These are phyloP conservation scores for Penicillium sp. DNA, from an alignment of 2,329 filamentous ascomycete species.

Conservation along the genomic window DNA sequence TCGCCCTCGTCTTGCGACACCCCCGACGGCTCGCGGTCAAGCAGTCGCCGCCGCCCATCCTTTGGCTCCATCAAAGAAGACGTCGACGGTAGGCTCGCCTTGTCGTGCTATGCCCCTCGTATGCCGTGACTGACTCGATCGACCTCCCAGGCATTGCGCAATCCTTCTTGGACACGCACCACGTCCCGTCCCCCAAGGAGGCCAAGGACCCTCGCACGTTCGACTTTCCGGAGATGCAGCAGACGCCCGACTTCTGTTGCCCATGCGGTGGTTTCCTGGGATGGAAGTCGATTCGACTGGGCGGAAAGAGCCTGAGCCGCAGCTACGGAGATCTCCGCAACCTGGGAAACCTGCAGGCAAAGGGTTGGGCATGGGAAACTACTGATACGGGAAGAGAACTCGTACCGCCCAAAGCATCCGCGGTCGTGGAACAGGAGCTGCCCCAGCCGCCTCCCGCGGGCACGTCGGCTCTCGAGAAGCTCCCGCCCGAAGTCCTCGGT, in stretches of 20 bases:
- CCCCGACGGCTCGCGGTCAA: conserved; percentile 38
- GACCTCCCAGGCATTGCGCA: conserved; percentile 40
- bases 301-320: conserved; percentile 45
- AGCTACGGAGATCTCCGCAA: conserved; percentile 45
- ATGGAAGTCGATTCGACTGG: conserved; percentile 46
- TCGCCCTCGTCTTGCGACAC: conserved; percentile 37
- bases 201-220: conserved; percentile 23
- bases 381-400: conserved; percentile 22
- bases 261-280: conserved; percentile 46
- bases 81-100: conserved; percentile 35
- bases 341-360: conserved; percentile 35
- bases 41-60: conserved; percentile 40
- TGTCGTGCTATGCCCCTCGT: neutral
- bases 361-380: conserved; percentile 45
- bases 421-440: conserved; percentile 22
- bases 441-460: conserved; percentile 25
- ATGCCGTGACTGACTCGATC: conserved; percentile 5
- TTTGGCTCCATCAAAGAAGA: conserved; percentile 48
- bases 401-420: conserved; percentile 15
- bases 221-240: conserved; percentile 34
- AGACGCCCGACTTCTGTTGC: conserved; percentile 45
- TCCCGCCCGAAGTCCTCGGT: conserved; percentile 71
- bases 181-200: conserved; percentile 28
- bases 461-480: conserved; percentile 59
- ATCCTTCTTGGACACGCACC: conserved; percentile 44